Conservation (phyloP, 805 yeast genomes). For the Maudiozyma saulgeensis region DNA sequence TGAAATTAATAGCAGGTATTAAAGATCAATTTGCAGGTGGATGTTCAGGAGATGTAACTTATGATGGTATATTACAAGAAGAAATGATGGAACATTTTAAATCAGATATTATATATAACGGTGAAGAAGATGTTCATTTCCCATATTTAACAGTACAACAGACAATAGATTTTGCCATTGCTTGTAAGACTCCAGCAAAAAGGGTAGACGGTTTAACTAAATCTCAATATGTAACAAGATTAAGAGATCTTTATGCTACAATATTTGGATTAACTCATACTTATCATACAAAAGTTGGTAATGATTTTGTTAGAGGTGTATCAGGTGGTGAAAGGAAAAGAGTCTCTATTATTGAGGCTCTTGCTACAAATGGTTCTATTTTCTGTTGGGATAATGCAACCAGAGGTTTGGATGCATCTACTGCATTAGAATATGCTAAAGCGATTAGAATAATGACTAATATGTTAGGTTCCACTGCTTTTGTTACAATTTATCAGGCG, state of each 20-base stretch:
- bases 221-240: slow-evolving; percentile 37
- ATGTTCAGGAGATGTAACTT: slow-evolving; percentile 32
- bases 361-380: slow-evolving; percentile 46
- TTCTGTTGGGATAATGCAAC: slow-evolving; percentile 70
- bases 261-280: slow-evolving; percentile 49
- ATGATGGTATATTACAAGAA: slow-evolving; percentile 50
- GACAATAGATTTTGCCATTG: slow-evolving; percentile 61
- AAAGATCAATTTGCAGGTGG: background rate
- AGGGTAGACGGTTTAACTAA: slow-evolving; percentile 41
- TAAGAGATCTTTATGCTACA: slow-evolving; percentile 30
- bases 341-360: slow-evolving; percentile 74
- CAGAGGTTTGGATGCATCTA: slow-evolving; percentile 68
- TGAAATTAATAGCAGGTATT: background rate
- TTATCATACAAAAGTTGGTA: slow-evolving; percentile 44
- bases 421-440: slow-evolving; percentile 53
- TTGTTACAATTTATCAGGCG: slow-evolving; percentile 54
- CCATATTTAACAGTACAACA: slow-evolving; percentile 70
- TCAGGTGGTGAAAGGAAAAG: slow-evolving; percentile 85
- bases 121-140: slow-evolving; percentile 62
- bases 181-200: slow-evolving; percentile 53
- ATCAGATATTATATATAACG: slow-evolving; percentile 48
- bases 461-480: slow-evolving; percentile 40
- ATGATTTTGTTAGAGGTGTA: slow-evolving; percentile 56
- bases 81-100: slow-evolving; percentile 52
- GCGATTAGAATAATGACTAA: slow-evolving; percentile 49